Evolutionary conservation across 2,329 filamentous ascomycete genomes (phyloP), one percentile per base, ranked within the genome.

Genomic region (Cladophialophora chaetospira): DNA sequence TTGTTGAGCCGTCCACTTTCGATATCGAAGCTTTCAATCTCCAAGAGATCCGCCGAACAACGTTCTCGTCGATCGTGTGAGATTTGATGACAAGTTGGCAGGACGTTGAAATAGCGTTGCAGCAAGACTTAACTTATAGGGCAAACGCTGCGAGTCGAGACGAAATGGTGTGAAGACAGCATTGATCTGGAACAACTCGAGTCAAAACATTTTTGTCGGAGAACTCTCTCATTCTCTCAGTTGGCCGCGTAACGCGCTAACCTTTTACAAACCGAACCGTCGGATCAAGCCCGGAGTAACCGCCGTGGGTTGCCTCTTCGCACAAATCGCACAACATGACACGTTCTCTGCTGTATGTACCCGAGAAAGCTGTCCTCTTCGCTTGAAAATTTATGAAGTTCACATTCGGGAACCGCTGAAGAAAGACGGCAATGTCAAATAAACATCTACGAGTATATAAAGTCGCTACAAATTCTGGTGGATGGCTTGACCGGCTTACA

Each of bases 1-100:
- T 1, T 53, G 44, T 42, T 42, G 10, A 50, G 42, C 40, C 29
- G 35, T 45, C 60, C 60, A 60, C 60, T 62, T 48, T 62, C 60
- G 57, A 62, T 53, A 57, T 53, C 28, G 25, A 50, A 38, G 55
- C 42, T 56, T 47, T 47, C 46, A 62, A 62, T 62, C 55, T 62
- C 60, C 60, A 62, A 38, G 26, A 57, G 57, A 52, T 62, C 56
- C 56, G 60, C 54, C 19, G 13, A 4, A 2, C 9, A 15, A 36
- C 10, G 33, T 36, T 36, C 33, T 36, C 4, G 33, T n/a, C 10
- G 33, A 36, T 36, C 33, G 15, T 10, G 36, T 11, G 36, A 21
- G 36, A 21, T 40, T 21, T 40, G 36, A 40, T 21, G 36, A 21
- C 8, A n/a, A n/a, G n/a, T n/a, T n/a, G n/a, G n/a, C n/a, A n/a